Percentiles rank a stretch among this genome's conserved stretches.
Conservation (phyloP, 805 yeast genomes). For the Nakazawaea ishiwadae region DNA sequence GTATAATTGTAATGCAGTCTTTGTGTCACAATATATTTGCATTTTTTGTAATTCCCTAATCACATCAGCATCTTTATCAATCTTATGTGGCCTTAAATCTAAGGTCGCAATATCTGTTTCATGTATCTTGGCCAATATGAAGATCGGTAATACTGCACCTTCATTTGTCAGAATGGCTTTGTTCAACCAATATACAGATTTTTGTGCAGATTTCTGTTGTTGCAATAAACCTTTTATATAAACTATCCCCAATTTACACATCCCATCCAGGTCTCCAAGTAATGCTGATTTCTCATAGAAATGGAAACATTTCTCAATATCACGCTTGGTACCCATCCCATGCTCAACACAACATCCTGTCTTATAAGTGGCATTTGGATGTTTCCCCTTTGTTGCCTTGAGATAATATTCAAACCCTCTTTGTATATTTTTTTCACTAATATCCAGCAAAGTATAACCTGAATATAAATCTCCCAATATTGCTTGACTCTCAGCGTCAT, state of each 20-base stretch:
- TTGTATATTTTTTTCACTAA: slow-evolving; percentile 46
- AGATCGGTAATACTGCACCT: slow-evolving; percentile 19
- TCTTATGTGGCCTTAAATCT: slow-evolving; percentile 17
- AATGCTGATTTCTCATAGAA: slow-evolving; percentile 59
- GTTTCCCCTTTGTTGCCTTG: slow-evolving; percentile 54
- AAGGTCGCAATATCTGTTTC: slow-evolving; percentile 29
- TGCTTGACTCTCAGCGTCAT: slow-evolving; percentile 53
- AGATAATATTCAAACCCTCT: slow-evolving; percentile 58
- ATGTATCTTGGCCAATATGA: slow-evolving; percentile 29
- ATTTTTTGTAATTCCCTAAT: slow-evolving; percentile 27
- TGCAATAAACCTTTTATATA: slow-evolving; percentile 44
- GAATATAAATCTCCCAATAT: slow-evolving; percentile 60
- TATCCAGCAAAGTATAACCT: slow-evolving; percentile 41
- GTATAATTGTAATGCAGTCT: slow-evolving; percentile 46
- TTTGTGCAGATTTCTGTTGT: slow-evolving; percentile 32
- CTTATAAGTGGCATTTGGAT: slow-evolving; percentile 60
- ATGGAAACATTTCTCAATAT: slow-evolving; percentile 40
- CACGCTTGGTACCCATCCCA: slow-evolving; percentile 48
- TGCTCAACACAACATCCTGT: slow-evolving; percentile 69
- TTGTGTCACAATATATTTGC: slow-evolving; percentile 28
- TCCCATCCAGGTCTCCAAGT: slow-evolving; percentile 58
- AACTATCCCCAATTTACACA: slow-evolving; percentile 72
- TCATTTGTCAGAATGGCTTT: slow-evolving; percentile 24
- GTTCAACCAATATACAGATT: slow-evolving; percentile 47
- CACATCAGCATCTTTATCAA: slow-evolving; percentile 24